Conservation (phyloP, 805 yeast genomes). For the Candida coleopterorum region DNA sequence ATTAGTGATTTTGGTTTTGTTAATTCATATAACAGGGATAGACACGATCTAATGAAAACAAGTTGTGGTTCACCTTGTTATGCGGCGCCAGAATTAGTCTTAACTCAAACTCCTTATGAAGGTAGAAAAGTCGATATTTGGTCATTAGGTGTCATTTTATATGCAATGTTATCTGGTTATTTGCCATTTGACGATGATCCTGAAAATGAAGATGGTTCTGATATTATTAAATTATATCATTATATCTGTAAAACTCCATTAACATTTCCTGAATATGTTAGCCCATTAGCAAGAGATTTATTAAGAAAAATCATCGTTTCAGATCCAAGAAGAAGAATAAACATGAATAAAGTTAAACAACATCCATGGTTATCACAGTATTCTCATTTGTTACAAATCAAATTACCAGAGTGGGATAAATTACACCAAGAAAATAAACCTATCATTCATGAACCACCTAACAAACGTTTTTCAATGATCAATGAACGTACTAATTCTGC, state of each 20-base stretch:
- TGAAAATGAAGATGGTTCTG: constrained; percentile 92
- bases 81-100: constrained; percentile 96
- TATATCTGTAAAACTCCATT: constrained; percentile 88
- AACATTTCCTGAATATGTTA: constrained; percentile 92
- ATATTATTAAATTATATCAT: constrained; percentile 83
- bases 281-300: constrained; percentile 86
- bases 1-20: constrained; percentile 95
- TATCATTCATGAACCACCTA: constrained; percentile 12
- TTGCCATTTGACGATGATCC: constrained; percentile 98
- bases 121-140: constrained; percentile 94
- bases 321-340: constrained; percentile 74
- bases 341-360: constrained; percentile 61
- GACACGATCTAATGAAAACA: constrained; percentile 80
- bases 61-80: constrained; percentile 97
- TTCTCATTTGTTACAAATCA: constrained; percentile 71
- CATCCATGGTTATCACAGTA: constrained; percentile 92
- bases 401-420: constrained; percentile 89
- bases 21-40: constrained; percentile 62
- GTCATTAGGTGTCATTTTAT: constrained; percentile 93
- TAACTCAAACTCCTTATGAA: constrained; percentile 79
- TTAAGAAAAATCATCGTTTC: constrained; percentile 79
- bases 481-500: constrained; percentile 36
- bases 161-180: constrained; percentile 96
- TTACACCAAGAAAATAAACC: constrained; percentile 32
- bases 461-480: constrained; percentile 43